These are phyloP conservation scores for Lepiota subincarnata DNA, from an alignment of 768 basidiomycete species.

Conservation along the genomic window DNA sequence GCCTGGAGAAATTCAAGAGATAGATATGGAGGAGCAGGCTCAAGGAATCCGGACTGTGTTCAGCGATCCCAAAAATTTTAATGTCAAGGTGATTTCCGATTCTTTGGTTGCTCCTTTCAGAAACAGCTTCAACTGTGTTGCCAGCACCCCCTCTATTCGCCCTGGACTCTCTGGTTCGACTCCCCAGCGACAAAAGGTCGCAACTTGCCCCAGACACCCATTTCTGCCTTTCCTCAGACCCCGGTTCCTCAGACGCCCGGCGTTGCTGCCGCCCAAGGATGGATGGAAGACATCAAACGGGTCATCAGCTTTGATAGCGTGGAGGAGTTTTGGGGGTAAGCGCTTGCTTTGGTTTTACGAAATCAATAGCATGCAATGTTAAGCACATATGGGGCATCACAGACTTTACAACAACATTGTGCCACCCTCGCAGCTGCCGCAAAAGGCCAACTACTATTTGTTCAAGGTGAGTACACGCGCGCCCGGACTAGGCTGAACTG, in stretches of 20 bases:
- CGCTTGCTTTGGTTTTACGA: conserved; percentile 14
- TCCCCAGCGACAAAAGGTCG: conserved; percentile 89
- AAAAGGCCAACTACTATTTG: conserved; percentile 98
- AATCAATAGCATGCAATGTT: conserved; percentile 9
- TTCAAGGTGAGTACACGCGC: conserved; percentile 77
- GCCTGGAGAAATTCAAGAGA: conserved; percentile 83
- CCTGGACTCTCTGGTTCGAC: conserved; percentile 99
- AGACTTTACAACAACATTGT: conserved; percentile 97
- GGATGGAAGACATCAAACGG: conserved; percentile 99
- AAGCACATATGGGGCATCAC: conserved; percentile 16
- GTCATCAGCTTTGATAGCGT: conserved; percentile 96
- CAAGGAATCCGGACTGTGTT: conserved; percentile 90
- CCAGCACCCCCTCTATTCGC: conserved; percentile 90
- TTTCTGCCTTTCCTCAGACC: conserved; percentile 73
- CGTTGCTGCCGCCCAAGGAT: conserved; percentile 72
- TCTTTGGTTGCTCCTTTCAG: background rate
- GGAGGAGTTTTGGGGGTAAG: conserved; percentile 99
- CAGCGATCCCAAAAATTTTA: conserved; percentile 88
- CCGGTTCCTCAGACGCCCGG: conserved; percentile 72
- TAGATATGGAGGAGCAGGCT: conserved; percentile 79
- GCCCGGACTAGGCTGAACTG: too few relatives aligned
- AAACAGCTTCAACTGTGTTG: background rate
- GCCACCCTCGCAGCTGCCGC: conserved; percentile 86
- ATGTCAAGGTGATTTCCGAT: conserved; percentile 73
- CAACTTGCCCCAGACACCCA: conserved; percentile 80